phyloP scores from a whole-genome alignment of 495 filamentous ascomycete genomes.

The Penicillium nucicola region DNA sequence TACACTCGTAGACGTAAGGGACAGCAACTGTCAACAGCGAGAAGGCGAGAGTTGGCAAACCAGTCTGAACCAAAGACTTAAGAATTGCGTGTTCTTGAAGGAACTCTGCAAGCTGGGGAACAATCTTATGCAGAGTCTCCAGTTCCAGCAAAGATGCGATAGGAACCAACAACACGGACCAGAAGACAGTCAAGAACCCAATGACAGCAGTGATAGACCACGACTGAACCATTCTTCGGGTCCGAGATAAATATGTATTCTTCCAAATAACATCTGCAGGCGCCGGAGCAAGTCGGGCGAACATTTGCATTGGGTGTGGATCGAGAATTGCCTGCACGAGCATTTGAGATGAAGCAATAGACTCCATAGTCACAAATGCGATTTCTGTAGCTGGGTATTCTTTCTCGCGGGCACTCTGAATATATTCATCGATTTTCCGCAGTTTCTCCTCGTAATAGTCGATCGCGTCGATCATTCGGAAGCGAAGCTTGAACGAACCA shows the following conservation, averaged over 20 bases:
- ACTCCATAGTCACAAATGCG: constrained; percentile 97
- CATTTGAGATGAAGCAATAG: constrained; percentile 89
- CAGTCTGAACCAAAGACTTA: constrained; percentile 77
- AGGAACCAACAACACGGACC: constrained; percentile 80
- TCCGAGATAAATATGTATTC: constrained; percentile 84
- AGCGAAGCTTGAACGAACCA: constrained; percentile 70
- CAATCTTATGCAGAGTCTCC: constrained; percentile 69
- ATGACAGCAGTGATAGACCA: constrained; percentile 85
- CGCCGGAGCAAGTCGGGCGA: constrained; percentile 80
- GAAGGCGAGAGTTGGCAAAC: constrained; percentile 77
- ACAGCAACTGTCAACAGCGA: constrained; percentile 86
- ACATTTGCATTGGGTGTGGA: constrained; percentile 77
- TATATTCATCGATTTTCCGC: constrained; percentile 75
- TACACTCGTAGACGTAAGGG: constrained; percentile 91
- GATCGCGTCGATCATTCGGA: constrained; percentile 78
- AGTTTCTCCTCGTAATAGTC: constrained; percentile 89
- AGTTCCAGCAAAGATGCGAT: constrained; percentile 75
- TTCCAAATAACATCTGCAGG: constrained; percentile 89
- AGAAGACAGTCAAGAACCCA: constrained; percentile 77
- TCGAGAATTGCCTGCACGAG: constrained; percentile 90
- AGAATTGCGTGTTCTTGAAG: constrained; percentile 65
- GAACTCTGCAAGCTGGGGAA: constrained; percentile 64
- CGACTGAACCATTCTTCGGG: constrained; percentile 66
- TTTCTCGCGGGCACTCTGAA: constrained; percentile 66
- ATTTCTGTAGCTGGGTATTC: constrained; percentile 74